These are phyloP conservation scores for Tetraselmis striata DNA, from an alignment of 139 green algal species.

Conservation along the genomic window DNA sequence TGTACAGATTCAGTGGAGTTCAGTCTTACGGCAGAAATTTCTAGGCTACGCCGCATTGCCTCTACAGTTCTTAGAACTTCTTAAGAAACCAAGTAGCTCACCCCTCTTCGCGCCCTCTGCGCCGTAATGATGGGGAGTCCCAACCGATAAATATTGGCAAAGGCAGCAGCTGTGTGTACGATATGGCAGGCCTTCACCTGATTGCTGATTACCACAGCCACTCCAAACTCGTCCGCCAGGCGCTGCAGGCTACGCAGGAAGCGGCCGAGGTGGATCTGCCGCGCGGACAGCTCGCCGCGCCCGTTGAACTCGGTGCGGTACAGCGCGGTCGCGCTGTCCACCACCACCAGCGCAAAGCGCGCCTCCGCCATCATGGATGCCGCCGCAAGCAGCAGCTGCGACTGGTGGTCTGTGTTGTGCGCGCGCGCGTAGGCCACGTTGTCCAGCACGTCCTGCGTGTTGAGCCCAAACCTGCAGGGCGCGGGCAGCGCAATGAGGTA, in stretches of 20 bases:
- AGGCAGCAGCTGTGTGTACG: too few relatives aligned
- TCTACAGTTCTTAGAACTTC: too few relatives aligned
- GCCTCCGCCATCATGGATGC: slow-evolving; percentile 89
- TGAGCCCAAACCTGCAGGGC: slow-evolving; percentile 71
- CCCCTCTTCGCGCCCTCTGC: too few relatives aligned
- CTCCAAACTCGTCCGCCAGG: slow-evolving; percentile 93
- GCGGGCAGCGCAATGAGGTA: too few relatives aligned
- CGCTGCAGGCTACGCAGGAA: slow-evolving; percentile 85
- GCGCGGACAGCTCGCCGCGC: slow-evolving; percentile 76
- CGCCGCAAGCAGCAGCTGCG: slow-evolving; percentile 76
- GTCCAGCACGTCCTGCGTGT: slow-evolving; percentile 87
- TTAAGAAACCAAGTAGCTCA: too few relatives aligned
- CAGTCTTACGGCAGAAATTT: too few relatives aligned
- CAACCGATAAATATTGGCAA: too few relatives aligned
- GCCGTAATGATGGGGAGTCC: too few relatives aligned
- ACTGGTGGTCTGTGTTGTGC: slow-evolving; percentile 98
- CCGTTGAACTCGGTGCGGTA: slow-evolving; percentile 86
- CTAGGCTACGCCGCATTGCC: too few relatives aligned
- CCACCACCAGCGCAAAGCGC: slow-evolving; percentile 87
- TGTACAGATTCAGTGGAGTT: too few relatives aligned
- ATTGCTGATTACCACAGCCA: slow-evolving; percentile 94
- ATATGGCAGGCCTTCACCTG: too few relatives aligned
- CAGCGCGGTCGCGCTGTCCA: slow-evolving; percentile 92
- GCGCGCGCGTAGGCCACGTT: slow-evolving; percentile 96
- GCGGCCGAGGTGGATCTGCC: slow-evolving; percentile 77